These are phyloP conservation scores for Backusella westeae DNA, from an alignment of 192 early-diverging fungal species.

Conservation along the genomic window DNA sequence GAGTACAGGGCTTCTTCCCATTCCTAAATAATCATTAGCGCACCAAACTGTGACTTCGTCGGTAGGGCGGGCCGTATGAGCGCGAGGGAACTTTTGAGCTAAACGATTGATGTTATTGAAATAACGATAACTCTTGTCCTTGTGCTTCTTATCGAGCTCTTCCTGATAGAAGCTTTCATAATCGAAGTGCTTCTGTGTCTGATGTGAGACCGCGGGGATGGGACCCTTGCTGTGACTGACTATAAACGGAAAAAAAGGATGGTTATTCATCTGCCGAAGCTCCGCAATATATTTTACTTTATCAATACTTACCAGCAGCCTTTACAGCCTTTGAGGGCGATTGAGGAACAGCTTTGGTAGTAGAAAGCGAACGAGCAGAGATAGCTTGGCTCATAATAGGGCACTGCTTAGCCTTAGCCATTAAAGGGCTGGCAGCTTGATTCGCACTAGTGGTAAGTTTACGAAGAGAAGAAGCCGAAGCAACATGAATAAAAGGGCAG, in stretches of 20 bases:
- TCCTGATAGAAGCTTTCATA: conserved; percentile 86
- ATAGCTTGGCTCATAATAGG: conserved; percentile 82
- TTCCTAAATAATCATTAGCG: conserved; percentile 98
- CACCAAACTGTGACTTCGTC: conserved; percentile 99
- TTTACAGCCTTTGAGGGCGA: conserved; percentile 16
- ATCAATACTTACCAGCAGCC: conserved; percentile 20
- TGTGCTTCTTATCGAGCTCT: conserved; percentile 93
- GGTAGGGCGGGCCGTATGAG: conserved; percentile 82
- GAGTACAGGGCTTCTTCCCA: conserved; percentile 87
- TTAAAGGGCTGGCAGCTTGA: conserved; percentile 38
- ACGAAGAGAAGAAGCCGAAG: conserved; percentile 67
- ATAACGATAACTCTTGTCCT: conserved; percentile 97
- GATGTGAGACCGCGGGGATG: conserved; percentile 27
- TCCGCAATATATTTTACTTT: neutral
- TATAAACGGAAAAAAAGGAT: conserved; percentile 29
- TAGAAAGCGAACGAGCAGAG: conserved; percentile 49
- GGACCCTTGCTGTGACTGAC: conserved; percentile 31
- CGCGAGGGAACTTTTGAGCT: conserved; percentile 87
- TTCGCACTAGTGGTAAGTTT: conserved; percentile 45
- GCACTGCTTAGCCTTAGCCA: conserved; percentile 65
- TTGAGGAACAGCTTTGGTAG: conserved; percentile 16
- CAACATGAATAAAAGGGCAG: conserved; percentile 79
- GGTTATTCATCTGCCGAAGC: neutral
- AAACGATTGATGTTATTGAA: conserved; percentile 99
- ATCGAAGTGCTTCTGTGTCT: conserved; percentile 65